Evolutionary conservation across 208 protist species (phyloP).

Genomic region (Leishmania major): DNA sequence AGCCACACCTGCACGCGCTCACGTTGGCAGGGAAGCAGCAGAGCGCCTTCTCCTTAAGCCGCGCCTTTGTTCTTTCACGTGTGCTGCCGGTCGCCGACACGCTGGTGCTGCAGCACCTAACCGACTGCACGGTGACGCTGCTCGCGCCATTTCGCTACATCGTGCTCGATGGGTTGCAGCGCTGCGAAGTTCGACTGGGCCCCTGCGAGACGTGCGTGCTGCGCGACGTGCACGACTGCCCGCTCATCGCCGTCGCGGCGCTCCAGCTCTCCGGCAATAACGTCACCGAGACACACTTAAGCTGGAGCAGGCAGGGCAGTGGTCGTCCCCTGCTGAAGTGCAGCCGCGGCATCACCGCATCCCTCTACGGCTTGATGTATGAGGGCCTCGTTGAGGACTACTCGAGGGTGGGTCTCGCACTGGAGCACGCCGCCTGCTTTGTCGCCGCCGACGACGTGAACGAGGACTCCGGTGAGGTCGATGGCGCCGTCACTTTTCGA

Average conservation of each 20-base stretch:
- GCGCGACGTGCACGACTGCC: constrained; percentile 46
- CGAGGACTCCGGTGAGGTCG: not conserved
- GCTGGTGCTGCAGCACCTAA: constrained; percentile 58
- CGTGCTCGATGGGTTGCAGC: constrained; percentile 45
- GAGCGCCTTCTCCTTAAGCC: constrained; percentile 33
- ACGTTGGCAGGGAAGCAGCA: constrained; percentile 38
- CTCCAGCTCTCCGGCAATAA: constrained; percentile 10
- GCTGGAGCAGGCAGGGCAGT: constrained; percentile 19
- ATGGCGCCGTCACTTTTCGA: not conserved
- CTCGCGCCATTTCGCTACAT: constrained; percentile 60
- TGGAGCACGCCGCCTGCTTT: constrained; percentile 40
- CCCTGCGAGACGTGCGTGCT: constrained; percentile 59
- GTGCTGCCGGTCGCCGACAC: constrained; percentile 34
- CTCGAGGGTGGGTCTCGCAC: constrained; percentile 48
- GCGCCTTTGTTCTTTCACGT: constrained; percentile 30
- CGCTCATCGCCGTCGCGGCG: constrained; percentile 43
- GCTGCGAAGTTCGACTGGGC: constrained; percentile 59
- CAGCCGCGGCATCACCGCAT: constrained; percentile 15
- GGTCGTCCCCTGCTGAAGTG: constrained; percentile 2
- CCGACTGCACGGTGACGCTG: constrained; percentile 55
- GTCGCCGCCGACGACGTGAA: not conserved
- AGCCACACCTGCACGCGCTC: constrained; percentile 42
- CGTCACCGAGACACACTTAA: constrained; percentile 19
- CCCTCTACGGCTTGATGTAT: constrained; percentile 58
- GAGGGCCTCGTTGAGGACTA: constrained; percentile 67